Conservation (phyloP, 1,284 basidiomycete species). For the Rhizoctonia solani region DNA sequence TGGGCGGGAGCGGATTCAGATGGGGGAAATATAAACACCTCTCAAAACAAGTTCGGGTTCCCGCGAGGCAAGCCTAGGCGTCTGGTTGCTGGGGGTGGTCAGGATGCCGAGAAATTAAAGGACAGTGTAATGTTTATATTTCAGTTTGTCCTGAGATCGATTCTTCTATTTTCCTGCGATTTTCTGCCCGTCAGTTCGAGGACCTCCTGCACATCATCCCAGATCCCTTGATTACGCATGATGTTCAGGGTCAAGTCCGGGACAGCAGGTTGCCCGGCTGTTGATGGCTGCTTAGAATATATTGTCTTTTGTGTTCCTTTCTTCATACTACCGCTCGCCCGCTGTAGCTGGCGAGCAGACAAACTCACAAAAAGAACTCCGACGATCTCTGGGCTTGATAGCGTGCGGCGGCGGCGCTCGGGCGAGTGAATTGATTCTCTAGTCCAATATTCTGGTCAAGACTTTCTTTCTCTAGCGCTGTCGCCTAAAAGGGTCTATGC, state of each 20-base stretch:
- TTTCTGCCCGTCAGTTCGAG: constrained; percentile 31
- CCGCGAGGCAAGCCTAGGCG: constrained; percentile 9
- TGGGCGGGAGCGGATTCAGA: constrained; percentile 31
- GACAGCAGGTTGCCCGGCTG: background rate
- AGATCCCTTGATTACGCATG: constrained; percentile 14
- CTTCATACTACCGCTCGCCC: constrained; percentile 1
- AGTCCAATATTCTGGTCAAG: constrained; percentile 32
- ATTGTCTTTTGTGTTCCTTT: constrained; percentile 24
- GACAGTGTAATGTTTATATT: constrained; percentile 27
- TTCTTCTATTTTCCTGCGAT: constrained; percentile 31
- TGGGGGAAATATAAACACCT: constrained; percentile 33
- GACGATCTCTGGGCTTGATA: constrained; percentile 18
- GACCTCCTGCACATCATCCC: background rate
- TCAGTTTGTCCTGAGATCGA: constrained; percentile 26
- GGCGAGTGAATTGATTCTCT: constrained; percentile 22
- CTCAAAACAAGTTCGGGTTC: constrained; percentile 22
- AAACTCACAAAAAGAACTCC: constrained; percentile 24
- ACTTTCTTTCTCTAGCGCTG: constrained; percentile 17
- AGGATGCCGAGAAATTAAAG: constrained; percentile 35
- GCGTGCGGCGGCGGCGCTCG: constrained; percentile 32
- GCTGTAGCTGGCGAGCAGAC: constrained; percentile 19
- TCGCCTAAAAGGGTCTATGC: constrained; percentile 30
- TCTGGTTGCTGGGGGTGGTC: constrained; percentile 32
- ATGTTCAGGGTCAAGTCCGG: constrained; percentile 22
- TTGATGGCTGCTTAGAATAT: background rate